Evolutionary conservation across 2,329 filamentous ascomycete species (phyloP), one percentile per base, ranked within the genome.

Genomic region (Cladosporium oxysporum): DNA sequence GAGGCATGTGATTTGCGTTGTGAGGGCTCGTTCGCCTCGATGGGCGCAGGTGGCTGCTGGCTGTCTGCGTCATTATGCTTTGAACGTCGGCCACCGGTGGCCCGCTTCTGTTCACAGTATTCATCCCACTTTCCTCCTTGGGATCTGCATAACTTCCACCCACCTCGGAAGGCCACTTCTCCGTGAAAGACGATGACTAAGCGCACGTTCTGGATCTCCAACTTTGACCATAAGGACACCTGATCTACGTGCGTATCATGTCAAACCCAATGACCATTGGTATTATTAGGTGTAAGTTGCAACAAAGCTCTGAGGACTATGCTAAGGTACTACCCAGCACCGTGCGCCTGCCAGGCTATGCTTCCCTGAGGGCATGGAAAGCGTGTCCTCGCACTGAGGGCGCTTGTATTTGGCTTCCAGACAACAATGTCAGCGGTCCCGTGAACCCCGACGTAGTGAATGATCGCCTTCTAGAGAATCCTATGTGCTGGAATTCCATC

Each of bases 1-100:
- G 59, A 62, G 59, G 59, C 59, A 52, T 62, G 59, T 52, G 59
- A 62, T 47, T 47, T 47, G 41, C 5, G 10, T 47, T 18, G 41
- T 47, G 33, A 35, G 33, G 33, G 33, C 11, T 35, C 11, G 33
- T 12, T 35, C 11, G 33, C 33, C 33, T 35, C 3, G 23, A 26
- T 26, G 23, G 23, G 23, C 3, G 23, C 23, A 26, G 23, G 23
- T 26, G 23, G 23, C 23, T 26, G 31, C 31, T 33, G 31, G 8
- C 7, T 11, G 41, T 47, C 10, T 47, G 41, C 41, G 41, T 47
- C 41, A 47, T 47, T 47, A 23, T 47, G 41, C 41, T 47, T 47
- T 12, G n/a, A 12, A 5, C 41, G 21, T 47, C 41, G n/a, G 41
- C 5, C n/a, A n/a, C 41, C n/a, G 41, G 1, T n/a, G 21, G n/a